These are phyloP conservation scores for Paecilomyces fulvus DNA, from an alignment of 2,329 filamentous ascomycete species.

Conservation along the genomic window DNA sequence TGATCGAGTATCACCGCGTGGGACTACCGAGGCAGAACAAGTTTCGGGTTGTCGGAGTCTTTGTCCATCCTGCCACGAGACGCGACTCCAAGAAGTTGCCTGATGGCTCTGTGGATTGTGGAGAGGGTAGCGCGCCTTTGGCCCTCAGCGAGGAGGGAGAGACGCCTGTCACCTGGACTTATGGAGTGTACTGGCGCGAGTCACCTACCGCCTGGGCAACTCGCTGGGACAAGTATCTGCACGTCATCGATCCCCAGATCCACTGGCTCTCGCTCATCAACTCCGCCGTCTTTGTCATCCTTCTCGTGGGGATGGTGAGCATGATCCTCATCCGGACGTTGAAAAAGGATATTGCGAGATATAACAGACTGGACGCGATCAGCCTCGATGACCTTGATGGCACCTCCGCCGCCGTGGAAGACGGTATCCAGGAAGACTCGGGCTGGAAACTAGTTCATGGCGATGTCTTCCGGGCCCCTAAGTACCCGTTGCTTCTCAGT, in stretches of 20 bases:
- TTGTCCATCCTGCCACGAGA: constrained; percentile 73
- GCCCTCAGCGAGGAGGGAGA: constrained; percentile 55
- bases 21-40: constrained; percentile 47
- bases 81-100: constrained; percentile 47
- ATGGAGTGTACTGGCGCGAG: constrained; percentile 81
- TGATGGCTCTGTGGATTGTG: constrained; percentile 54
- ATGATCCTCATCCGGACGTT: constrained; percentile 85
- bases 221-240: constrained; percentile 96
- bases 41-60: constrained; percentile 82
- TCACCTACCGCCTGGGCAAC: constrained; percentile 89
- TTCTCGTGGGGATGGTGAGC: constrained; percentile 81
- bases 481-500: constrained; percentile 73
- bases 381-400: constrained; percentile 82
- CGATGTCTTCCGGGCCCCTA: constrained; percentile 87
- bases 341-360: constrained; percentile 90
- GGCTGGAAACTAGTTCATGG: constrained; percentile 98
- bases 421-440: constrained; percentile 93
- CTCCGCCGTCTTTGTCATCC: constrained; percentile 87
- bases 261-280: constrained; percentile 99
- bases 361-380: constrained; percentile 89
- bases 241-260: constrained; percentile 95
- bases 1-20: constrained; percentile 84
- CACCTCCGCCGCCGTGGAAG: constrained; percentile 64
- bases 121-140: constrained; percentile 49
- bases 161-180: constrained; percentile 74